Base-by-base conservation (phyloP, 73 alveolate species). In the Blepharisma stoltei region DNA sequence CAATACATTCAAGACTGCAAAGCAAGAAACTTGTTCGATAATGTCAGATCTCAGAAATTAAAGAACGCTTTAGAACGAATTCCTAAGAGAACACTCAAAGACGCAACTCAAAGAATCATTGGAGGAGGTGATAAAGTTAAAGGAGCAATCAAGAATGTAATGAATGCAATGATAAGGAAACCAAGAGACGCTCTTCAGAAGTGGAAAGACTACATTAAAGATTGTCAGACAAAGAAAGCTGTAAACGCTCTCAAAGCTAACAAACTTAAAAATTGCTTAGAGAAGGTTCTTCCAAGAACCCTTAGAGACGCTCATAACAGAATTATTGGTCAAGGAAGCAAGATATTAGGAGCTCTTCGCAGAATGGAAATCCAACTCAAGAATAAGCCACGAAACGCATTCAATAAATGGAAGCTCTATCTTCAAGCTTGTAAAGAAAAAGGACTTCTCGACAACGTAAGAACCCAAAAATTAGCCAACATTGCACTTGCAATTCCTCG, bases 171-270 rank as follows among this genome's bases (percentile, higher is more conserved):
- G 46, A 60, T 14, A 0, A 14, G 46, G 2, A 60, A 60, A 5
- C 73, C 73, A 60, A 60, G 45, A 60, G 73, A 60, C 2, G 73
- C 73, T 60, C 38, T 60, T n/a, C 14, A 60, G 11, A 14, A 60
- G 46, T 60, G 73, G 73, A 60, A 38, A 60, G 45, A 60, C 11
- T 25, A 60, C 5, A 25, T 60, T 14, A 60, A 60, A 14, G 73
- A n/a, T 3, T 18, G 37, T 5, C n/a, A 60, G 3, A 25, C 49
- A n/a, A 60, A 60, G 46, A 20, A 14, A 20, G 23, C 23, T 14
- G 23, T 60, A 47, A 38, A 60, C 5, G 23, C 14, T 60, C 14
- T 60, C 11, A 60, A 25, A 25, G 23, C 46, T 60, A n/a, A 60
- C 2, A 60, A 25, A 25, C 73, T 60, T 5, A 60, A 60, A 60